Percentiles rank a stretch among this genome's conserved stretches.
These are phyloP conservation scores for Omphalea diandra DNA, from an alignment of 441 rosid genomes.

Conservation along the genomic window DNA sequence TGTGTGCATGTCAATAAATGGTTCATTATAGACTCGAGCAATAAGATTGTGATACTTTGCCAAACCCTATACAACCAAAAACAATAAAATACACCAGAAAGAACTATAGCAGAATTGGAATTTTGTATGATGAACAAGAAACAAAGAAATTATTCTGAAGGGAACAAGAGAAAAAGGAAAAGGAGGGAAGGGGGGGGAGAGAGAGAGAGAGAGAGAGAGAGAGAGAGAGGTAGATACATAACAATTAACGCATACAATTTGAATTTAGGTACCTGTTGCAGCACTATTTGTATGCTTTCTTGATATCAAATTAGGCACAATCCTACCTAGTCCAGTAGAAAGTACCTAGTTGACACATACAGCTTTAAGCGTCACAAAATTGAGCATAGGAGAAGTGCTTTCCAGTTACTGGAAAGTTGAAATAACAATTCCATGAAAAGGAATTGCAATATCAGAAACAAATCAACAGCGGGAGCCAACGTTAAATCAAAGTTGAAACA, in stretches of 20 bases:
- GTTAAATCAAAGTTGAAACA: neutral
- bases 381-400: conserved; percentile 13
- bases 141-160: neutral
- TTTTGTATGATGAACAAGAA: neutral
- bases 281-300: conserved; percentile 99
- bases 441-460: conserved; percentile 10
- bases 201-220: neutral
- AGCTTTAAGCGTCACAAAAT: conserved; percentile 27
- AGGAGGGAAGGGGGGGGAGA: no score
- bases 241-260: neutral
- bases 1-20: neutral
- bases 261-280: conserved; percentile 69
- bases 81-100: neutral
- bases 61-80: neutral
- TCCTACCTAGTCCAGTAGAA: conserved; percentile 98
- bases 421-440: conserved; percentile 6
- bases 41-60: neutral
- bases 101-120: no score
- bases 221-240: neutral
- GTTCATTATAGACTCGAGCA: neutral
- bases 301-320: conserved; percentile 95
- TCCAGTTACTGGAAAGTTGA: conserved; percentile 11
- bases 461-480: neutral
- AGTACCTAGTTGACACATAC: conserved; percentile 58
- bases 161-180: neutral